Evolutionary conservation across 2,329 filamentous ascomycete genomes (phyloP), one percentile per base, ranked within the genome.

Genomic region (Malbranchea cinnamomea): DNA sequence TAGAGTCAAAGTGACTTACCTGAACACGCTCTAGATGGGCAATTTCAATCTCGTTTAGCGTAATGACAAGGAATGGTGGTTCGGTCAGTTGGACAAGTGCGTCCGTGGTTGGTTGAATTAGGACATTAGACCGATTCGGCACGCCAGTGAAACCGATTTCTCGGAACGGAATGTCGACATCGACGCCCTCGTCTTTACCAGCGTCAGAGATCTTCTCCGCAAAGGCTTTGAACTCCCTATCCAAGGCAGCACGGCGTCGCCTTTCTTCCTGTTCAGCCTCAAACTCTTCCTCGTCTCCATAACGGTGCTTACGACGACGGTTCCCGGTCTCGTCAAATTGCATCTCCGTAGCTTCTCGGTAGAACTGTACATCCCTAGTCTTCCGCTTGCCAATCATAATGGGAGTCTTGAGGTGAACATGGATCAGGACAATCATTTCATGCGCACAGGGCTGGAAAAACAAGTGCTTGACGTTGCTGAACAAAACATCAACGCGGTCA

Each of bases 331-430:
- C 89, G 48, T 98, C 89, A 44, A 98, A 95, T 48, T 93, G 84
- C 53, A 98, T 95, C 43, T 98, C 89, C 0, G 89, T 95, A 3
- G 89, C 89, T 60, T 98, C 89, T 31, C 89, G 74, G 49, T 94
- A 94, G 59, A 98, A 98, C 46, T 98, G 91, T 1, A 98, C 80
- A 52, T 98, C 91, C 62, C 89, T 94, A 7, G 89, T 92, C 71
- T 98, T 98, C 63, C 92, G 91, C 67, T 93, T 95, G 37, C 89
- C 89, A 39, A 98, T 80, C 55, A 98, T 84, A 52, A 98, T 95
- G 2, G 89, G 89, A 38, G 94, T 92, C 60, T 93, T 94, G 28
- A 98, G 71, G 53, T 98, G 89, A 33, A 98, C 80, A 54, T 98
- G 89, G 43, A 98, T 94, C 45, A 98, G 82, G 41, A 98, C 91